Conservation (phyloP, 148 eudicot species). For the Rhododendron kiyosumense region DNA sequence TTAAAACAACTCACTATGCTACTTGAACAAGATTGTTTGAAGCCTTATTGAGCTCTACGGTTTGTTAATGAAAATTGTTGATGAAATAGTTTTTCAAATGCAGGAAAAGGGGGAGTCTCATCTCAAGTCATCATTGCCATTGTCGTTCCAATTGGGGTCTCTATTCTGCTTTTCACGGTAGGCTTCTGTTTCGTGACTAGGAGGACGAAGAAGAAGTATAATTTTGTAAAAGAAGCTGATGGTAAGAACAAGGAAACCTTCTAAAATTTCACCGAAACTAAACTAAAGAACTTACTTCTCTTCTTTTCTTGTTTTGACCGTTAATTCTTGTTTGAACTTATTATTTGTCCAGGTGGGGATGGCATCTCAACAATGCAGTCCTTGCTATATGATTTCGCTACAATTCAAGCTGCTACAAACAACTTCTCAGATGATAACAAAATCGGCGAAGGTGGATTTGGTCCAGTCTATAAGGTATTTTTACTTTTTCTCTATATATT, state of each 20-base stretch:
- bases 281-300: no score
- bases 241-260: neutral
- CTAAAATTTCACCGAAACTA: neutral
- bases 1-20: neutral
- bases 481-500: neutral
- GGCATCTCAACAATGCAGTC: neutral
- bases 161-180: neutral
- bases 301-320: neutral
- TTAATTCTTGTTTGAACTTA: neutral
- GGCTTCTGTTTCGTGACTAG: neutral
- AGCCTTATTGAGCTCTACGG: neutral
- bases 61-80: neutral
- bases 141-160: neutral
- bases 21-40: neutral
- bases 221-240: neutral
- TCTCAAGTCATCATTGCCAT: neutral
- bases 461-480: conserved; percentile 9
- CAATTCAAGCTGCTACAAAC: conserved; percentile 5
- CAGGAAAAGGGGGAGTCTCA: neutral
- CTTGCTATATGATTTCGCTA: neutral
- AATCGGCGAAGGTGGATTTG: conserved; percentile 19
- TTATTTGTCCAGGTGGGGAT: neutral
- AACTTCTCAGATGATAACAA: conserved; percentile 5
- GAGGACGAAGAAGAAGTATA: neutral
- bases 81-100: neutral